Evolutionary conservation across 2,329 filamentous ascomycete species (phyloP).

Genomic region (Trematosphaeria pertusa): DNA sequence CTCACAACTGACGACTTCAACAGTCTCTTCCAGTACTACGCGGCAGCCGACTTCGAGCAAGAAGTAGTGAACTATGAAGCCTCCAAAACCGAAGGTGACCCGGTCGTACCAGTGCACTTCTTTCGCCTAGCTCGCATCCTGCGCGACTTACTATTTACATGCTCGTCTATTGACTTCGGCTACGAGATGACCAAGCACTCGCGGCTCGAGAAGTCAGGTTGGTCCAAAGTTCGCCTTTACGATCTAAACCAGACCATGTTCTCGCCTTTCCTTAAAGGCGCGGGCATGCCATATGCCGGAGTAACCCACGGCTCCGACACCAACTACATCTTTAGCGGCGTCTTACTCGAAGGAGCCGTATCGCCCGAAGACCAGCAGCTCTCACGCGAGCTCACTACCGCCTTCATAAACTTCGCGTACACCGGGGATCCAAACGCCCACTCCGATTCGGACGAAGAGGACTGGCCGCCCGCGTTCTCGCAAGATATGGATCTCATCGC

Average conservation of each 20-base stretch:
- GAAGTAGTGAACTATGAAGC: constrained; percentile 14
- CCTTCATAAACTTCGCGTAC: constrained; percentile 15
- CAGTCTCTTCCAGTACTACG: constrained; percentile 7
- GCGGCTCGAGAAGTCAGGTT: neutral
- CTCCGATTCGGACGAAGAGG: neutral
- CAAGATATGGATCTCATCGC: neutral
- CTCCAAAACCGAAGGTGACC: constrained; percentile 7
- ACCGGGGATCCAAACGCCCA: constrained; percentile 11
- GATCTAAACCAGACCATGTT: constrained; percentile 20
- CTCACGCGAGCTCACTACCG: constrained; percentile 1
- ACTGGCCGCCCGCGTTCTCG: constrained; percentile 1
- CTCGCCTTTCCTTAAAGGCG: constrained; percentile 15
- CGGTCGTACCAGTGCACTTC: constrained; percentile 12
- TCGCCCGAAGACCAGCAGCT: constrained; percentile 7
- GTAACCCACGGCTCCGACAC: constrained; percentile 14
- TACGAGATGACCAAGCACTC: constrained; percentile 10
- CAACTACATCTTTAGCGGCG: constrained; percentile 22
- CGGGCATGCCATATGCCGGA: constrained; percentile 18
- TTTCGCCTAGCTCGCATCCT: constrained; percentile 20
- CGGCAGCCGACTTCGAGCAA: constrained; percentile 11
- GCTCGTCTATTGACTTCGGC: constrained; percentile 21
- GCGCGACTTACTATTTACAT: constrained; percentile 21
- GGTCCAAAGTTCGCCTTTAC: constrained; percentile 11
- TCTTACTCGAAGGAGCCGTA: constrained; percentile 13
- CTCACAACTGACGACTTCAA: constrained; percentile 5